A percentile compares a stretch with the other conserved stretches of the same genome.
Evolutionary conservation across 441 rosid species (phyloP).

Genomic region (Erodium chrysanthum): DNA sequence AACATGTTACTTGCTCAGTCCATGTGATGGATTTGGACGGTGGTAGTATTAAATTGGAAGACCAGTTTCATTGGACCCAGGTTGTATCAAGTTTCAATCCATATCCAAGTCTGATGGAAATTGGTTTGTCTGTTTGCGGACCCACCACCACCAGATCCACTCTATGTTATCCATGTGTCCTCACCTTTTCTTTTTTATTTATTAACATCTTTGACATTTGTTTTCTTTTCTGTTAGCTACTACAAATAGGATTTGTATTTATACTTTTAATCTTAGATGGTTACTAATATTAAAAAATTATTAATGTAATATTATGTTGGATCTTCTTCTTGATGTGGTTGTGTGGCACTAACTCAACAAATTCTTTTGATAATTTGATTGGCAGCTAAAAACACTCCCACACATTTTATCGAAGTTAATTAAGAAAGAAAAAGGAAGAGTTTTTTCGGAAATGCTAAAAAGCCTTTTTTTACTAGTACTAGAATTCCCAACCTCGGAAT

Average conservation of each 20-base stretch:
- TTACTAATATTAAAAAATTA: neutral
- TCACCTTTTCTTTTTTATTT: neutral
- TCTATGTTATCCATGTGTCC: conserved; percentile 5
- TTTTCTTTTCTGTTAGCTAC: neutral
- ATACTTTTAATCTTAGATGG: neutral
- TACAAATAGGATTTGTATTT: neutral
- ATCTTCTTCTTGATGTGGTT: neutral
- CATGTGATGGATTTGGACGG: conserved; percentile 11
- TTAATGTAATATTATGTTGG: neutral
- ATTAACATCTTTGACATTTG: neutral
- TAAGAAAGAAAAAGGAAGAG: neutral
- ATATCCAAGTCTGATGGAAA: neutral
- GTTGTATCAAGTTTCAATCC: neutral
- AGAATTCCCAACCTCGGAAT: neutral
- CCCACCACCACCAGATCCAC: neutral
- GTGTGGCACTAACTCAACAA: neutral
- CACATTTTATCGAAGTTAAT: neutral
- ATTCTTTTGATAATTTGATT: neutral
- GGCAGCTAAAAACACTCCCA: neutral
- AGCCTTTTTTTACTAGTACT: neutral
- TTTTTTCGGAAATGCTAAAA: neutral
- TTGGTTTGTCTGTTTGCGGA: neutral
- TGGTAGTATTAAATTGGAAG: conserved; percentile 9
- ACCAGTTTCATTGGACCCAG: conserved; percentile 5
- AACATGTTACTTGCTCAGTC: conserved; percentile 3